Base-by-base conservation (phyloP, 176 grass and related monocot species). In the Canna indica region DNA sequence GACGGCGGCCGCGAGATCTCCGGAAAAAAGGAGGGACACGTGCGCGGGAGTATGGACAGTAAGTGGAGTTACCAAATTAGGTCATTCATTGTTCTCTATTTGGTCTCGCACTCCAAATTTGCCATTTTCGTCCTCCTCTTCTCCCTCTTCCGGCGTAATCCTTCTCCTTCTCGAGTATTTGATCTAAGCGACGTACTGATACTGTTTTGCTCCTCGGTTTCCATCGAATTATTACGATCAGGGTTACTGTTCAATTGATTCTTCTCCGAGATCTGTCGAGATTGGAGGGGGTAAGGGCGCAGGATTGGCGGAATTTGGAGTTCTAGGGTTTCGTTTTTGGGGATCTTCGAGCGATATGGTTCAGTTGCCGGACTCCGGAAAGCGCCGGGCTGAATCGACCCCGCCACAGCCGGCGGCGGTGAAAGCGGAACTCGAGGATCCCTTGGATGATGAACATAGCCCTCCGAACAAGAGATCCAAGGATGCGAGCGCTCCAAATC, bases 351-450 rank as follows among this genome's bases (percentile, higher is more conserved):
- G 39, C 36, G 41, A 29, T 36, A 85, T 85, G 83, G 83, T 85
- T 45, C 46, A 76, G 46, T 72, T 80, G 58, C 68, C 83, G 47
- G 76, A 58, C 69, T 44, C 65, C n/a, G 73, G 33, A 56, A 84
- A 84, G 76, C 65, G 69, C 64, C 76, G 63, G 25, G 69, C 30
- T 32, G 81, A 84, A 75, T 66, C 75, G 35, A 26, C 30, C 14
- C 59, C 59, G 18, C 63, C 65, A 33, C 53, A 28, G 9, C 4
- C 30, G 47, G 36, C 54, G 48, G 52, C 63, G 44, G 47, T 77
- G 73, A 85, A 81, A 59, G 10, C 73, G 67, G 78, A 77, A 68
- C 35, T 69, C 6, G 83, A 81, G 59, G 83, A 85, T 28, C 42
- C 73, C 4, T 77, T 77, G 73, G 73, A 81, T 30, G 78, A 80